These are phyloP conservation scores for Trametopsis cervina DNA, from an alignment of 768 basidiomycete species.

Conservation along the genomic window DNA sequence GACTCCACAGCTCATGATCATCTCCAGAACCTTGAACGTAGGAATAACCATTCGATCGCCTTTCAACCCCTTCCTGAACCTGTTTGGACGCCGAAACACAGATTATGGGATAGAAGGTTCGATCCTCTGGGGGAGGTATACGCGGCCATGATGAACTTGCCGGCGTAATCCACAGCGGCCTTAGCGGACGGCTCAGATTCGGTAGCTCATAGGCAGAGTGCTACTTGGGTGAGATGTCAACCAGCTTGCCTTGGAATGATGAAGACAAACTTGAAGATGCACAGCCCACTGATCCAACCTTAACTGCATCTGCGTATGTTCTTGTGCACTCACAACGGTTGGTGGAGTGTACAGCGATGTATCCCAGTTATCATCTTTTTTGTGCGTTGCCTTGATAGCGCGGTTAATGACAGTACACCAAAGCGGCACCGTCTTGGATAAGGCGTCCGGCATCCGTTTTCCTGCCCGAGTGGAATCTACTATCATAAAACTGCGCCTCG, in stretches of 20 bases:
- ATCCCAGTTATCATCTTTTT: constrained; percentile 40
- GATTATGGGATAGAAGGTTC: constrained; percentile 60
- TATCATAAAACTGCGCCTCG: constrained; percentile 53
- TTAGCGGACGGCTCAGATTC: constrained; percentile 52
- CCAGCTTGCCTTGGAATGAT: not conserved
- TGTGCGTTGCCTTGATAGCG: constrained; percentile 33
- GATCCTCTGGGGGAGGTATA: constrained; percentile 21
- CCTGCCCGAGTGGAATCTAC: constrained; percentile 93
- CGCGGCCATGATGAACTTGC: constrained; percentile 45
- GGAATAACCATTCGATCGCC: constrained; percentile 61
- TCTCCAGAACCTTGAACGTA: constrained; percentile 95
- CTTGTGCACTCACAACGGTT: constrained; percentile 59
- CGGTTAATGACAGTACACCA: constrained; percentile 38
- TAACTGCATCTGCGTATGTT: constrained; percentile 72
- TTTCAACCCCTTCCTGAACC: constrained; percentile 50
- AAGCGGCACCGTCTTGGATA: constrained; percentile 49
- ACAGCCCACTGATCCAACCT: constrained; percentile 61
- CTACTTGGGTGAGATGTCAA: constrained; percentile 30
- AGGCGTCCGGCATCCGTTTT: constrained; percentile 89
- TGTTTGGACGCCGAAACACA: constrained; percentile 84
- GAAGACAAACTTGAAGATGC: constrained; percentile 51
- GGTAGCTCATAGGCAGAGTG: constrained; percentile 68
- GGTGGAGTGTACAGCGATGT: constrained; percentile 63
- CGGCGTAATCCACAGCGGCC: constrained; percentile 87
- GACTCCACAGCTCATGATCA: constrained; percentile 88